Base-by-base conservation (phyloP, 1,284 basidiomycete genomes). In the Cryptococcus jaspeensis region DNA sequence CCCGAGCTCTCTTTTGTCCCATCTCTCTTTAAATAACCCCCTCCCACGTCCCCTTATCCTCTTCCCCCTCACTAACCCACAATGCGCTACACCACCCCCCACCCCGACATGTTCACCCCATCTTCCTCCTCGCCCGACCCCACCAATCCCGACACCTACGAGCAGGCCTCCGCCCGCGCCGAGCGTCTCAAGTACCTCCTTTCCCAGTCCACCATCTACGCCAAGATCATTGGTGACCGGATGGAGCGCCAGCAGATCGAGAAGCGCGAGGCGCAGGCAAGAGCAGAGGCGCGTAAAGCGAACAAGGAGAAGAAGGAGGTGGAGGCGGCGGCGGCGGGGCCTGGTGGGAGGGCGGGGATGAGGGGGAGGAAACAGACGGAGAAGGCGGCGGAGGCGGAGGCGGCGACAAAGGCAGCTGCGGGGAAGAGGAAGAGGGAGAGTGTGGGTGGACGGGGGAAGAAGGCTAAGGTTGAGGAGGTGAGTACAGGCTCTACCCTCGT, bases 211-310 rank as follows among this genome's bases (percentile, higher is more conserved):
- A 66, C 68, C 3, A 72, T 79, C 52, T 79, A 79, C 56, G 76
- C 78, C 50, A 74, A 74, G 54, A 73, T 78, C 52, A 74, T 79
- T 25, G 72, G 74, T 5, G 77, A 79, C 44, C 70, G 77, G 12
- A 79, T 79, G 78, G 76, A 72, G 43, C 56, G 73, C 7, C 78
- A 79, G 55, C 75, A 75, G 40, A 67, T 75, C 35, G 74, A 74
- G 28, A 74, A 74, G 54, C 59, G 54, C 1, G 68, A 73, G 50
- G 71, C 73, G 0, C 73, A 78, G 50, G 53, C 66, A 35, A 59
- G 72, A 32, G 70, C 72, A 2, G 75, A 69, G n/a, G 56, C 58
- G 7, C 59, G 71, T 9, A 71, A 73, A 54, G 70, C 67, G 13
- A 77, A 76, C 60, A 77, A 78, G 60, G 73, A 70, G 61, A 73